Base-by-base conservation (phyloP, 495 filamentous ascomycete species). In the Aspergillus saccharolyticus region DNA sequence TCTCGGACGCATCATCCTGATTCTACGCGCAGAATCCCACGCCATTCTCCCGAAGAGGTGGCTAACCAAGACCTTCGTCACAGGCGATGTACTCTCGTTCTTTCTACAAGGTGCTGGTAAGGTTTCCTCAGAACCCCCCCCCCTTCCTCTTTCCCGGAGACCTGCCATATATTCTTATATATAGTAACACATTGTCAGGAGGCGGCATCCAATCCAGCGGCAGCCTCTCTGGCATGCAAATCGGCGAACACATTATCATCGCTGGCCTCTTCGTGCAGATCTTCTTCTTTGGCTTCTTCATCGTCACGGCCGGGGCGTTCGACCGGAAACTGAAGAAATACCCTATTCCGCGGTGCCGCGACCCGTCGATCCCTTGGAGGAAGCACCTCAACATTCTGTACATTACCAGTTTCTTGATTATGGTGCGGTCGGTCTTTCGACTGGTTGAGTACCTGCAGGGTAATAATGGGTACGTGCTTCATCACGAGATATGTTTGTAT, bases 401-500 rank as follows among this genome's bases (percentile, higher is more conserved):
- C 62, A 51, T 46, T 1, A 66, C 68, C 6, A 78, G 72, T 50
- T 61, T 56, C 1, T 66, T 86, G 22, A 85, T 88, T 56, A 56
- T 88, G 57, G 61, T 86, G 2, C 75, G 85, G 12, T 79, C 72
- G 16, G 54, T 85, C 6, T 85, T 85, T 63, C 73, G 85, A 17
- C 66, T 83, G 33, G 62, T 83, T 9, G 85, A 89, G 68, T 88
- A 82, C 56, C 19, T 75, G 0, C 71, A 80, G 66, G 84, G 85
- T 0, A 60, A 76, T 33, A 61, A 70, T 5, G 82, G 83, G 1
- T 73, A 65, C 51, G 45, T 79, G 17, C 53, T 85, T 44, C 57
- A 48, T 15, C 74, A 80, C 49, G 85, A 87, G 69, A 71, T 75
- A 60, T 78, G 76, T 57, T 52, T 87, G 44, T 87, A 85, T 63